phyloP scores from a whole-genome alignment of 1,284 basidiomycete species.

The Abortiporus biennis region DNA sequence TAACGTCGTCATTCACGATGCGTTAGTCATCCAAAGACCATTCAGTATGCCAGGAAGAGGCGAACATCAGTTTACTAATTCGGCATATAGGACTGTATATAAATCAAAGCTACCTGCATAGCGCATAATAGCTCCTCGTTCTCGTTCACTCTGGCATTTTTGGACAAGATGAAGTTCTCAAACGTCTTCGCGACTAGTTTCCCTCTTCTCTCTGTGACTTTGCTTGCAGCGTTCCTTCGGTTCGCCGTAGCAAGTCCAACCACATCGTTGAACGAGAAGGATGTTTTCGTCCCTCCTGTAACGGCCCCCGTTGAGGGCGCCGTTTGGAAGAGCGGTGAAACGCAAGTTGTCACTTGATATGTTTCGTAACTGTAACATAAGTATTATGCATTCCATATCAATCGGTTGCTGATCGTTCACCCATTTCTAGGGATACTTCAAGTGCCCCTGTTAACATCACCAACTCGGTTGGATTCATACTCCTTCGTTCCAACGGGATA shows the following conservation, averaged over 20 bases:
- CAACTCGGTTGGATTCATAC: constrained; percentile 35
- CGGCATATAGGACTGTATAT: too few relatives aligned
- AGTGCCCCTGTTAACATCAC: constrained; percentile 38
- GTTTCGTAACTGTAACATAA: constrained; percentile 4
- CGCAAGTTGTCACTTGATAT: constrained; percentile 40
- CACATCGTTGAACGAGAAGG: constrained; percentile 22
- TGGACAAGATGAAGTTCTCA: too few relatives aligned
- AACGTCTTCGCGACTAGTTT: too few relatives aligned
- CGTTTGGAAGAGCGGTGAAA: constrained; percentile 36
- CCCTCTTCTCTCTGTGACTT: too few relatives aligned
- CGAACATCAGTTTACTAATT: too few relatives aligned
- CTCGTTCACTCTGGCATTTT: too few relatives aligned
- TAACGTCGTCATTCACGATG: too few relatives aligned
- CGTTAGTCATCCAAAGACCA: too few relatives aligned
- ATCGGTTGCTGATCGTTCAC: background rate
- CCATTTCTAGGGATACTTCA: constrained; percentile 30
- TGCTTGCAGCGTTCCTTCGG: constrained; percentile 17
- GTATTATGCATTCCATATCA: background rate
- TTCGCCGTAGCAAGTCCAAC: constrained; percentile 18
- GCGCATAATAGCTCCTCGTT: too few relatives aligned
- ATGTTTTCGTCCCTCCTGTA: constrained; percentile 43
- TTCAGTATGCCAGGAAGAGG: too few relatives aligned
- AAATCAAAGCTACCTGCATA: too few relatives aligned
- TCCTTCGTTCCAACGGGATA: constrained; percentile 28
- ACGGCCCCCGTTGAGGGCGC: constrained; percentile 29